Conservation (phyloP, 345 rosid species). For the Bretschneidera sinensis region DNA sequence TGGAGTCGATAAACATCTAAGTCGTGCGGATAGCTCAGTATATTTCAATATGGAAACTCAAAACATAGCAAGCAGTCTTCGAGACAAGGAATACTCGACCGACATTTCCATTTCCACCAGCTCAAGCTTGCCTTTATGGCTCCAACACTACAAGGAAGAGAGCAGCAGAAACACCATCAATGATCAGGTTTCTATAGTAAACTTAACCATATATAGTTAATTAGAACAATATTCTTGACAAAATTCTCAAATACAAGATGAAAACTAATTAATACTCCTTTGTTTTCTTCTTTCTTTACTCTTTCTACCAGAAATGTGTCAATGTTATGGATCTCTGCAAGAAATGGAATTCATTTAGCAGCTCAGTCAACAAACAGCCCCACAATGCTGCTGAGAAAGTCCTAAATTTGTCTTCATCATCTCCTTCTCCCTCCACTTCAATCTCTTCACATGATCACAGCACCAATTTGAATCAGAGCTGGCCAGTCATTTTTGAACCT, state of each 20-base stretch:
- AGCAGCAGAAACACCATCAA: conserved; percentile 18
- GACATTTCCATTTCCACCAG: conserved; percentile 15
- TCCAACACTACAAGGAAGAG: conserved; percentile 52
- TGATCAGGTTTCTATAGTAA: conserved; percentile 27
- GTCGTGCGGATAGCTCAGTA: conserved; percentile 25
- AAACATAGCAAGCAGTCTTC: conserved; percentile 17
- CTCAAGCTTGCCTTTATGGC: conserved; percentile 63
- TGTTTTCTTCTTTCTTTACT: background rate
- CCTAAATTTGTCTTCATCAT: conserved; percentile 32
- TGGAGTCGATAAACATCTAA: conserved; percentile 21
- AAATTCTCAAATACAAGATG: background rate
- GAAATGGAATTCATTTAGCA: conserved; percentile 38
- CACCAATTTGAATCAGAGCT: conserved; percentile 20
- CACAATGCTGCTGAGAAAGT: conserved; percentile 23
- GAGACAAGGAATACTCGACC: conserved; percentile 13
- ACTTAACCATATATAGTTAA: too few relatives aligned
- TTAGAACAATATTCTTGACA: too few relatives aligned
- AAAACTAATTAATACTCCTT: background rate
- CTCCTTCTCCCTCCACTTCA: conserved; percentile 41
- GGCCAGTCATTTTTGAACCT: conserved; percentile 43
- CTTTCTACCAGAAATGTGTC: conserved; percentile 22
- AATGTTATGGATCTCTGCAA: conserved; percentile 29
- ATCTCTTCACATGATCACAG: conserved; percentile 29
- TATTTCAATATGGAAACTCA: conserved; percentile 30
- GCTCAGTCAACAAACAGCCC: conserved; percentile 19